Conservation (phyloP, 176 grass and related monocot genomes). For the Alloteropsis semialata region DNA sequence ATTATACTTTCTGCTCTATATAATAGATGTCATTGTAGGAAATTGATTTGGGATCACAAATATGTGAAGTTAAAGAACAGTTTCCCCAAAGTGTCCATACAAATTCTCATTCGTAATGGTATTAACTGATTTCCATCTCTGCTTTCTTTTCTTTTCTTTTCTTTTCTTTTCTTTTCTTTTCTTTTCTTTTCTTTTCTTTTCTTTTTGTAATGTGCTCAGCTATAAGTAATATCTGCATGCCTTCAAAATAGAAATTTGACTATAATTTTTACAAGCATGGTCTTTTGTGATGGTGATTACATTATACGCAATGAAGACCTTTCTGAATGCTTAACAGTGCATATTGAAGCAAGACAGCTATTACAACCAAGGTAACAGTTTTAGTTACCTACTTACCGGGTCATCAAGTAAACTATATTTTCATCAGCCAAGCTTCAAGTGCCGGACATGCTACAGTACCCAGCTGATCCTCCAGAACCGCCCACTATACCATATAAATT, state of each 20-base stretch:
- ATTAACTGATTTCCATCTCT: neutral
- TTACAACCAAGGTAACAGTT: neutral
- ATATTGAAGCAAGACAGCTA: neutral
- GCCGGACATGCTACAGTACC: neutral
- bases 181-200: neutral
- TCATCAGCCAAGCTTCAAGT: neutral
- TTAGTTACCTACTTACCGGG: neutral
- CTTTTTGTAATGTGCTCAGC: neutral
- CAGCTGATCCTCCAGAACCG: neutral
- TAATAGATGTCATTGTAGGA: neutral
- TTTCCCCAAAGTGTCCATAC: neutral
- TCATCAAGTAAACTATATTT: neutral
- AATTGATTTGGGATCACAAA: neutral
- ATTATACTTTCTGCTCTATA: neutral
- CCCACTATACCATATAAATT: neutral
- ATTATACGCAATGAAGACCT: neutral
- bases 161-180: neutral
- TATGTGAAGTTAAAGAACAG: neutral
- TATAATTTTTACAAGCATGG: neutral
- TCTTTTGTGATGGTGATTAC: neutral
- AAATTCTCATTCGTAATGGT: neutral
- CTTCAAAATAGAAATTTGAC: neutral
- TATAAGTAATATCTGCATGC: neutral
- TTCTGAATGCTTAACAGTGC: neutral
- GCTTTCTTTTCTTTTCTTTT: neutral